phyloP scores from a whole-genome alignment of 2,329 filamentous ascomycete genomes.

The Aspergillus ochraceus region DNA sequence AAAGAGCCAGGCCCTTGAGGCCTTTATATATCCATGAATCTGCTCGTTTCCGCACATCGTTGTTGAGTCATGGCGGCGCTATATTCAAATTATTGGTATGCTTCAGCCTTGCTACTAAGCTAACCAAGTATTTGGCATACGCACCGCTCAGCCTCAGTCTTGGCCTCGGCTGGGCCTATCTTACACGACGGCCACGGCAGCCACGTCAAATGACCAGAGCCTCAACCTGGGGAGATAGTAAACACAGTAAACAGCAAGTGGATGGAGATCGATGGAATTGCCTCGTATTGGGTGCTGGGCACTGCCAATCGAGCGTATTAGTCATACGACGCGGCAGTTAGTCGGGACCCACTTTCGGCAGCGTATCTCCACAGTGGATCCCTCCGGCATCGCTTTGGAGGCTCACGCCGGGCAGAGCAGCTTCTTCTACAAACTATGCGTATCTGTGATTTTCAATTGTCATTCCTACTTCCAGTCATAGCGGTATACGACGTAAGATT shows the following conservation, averaged over 20 bases:
- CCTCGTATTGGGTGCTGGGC: constrained; percentile 1
- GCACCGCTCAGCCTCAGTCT: constrained; percentile 10
- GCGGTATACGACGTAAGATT: constrained; percentile 1
- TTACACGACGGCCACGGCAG: not conserved
- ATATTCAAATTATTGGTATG: constrained; percentile 6
- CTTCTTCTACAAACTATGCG: constrained; percentile 1
- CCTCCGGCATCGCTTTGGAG: not conserved
- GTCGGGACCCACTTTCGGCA: not conserved
- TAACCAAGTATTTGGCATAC: constrained; percentile 8
- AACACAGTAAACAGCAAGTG: not conserved
- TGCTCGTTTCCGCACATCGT: not conserved
- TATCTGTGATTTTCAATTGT: not conserved
- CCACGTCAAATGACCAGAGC: not conserved
- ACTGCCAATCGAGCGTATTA: constrained; percentile 15
- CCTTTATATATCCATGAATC: constrained; percentile 7
- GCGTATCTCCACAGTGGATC: not conserved
- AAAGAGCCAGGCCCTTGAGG: not conserved
- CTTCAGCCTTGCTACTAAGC: not conserved
- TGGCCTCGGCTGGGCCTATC: not conserved
- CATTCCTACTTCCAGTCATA: not conserved
- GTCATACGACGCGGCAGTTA: constrained; percentile 19
- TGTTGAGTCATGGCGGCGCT: not conserved
- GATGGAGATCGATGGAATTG: not conserved
- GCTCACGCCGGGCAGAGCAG: not conserved
- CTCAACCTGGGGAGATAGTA: not conserved